A percentile compares a stretch with the other conserved stretches of the same genome.
phyloP scores from a whole-genome alignment of 331 rosid species.

The Rosa hybrid region DNA sequence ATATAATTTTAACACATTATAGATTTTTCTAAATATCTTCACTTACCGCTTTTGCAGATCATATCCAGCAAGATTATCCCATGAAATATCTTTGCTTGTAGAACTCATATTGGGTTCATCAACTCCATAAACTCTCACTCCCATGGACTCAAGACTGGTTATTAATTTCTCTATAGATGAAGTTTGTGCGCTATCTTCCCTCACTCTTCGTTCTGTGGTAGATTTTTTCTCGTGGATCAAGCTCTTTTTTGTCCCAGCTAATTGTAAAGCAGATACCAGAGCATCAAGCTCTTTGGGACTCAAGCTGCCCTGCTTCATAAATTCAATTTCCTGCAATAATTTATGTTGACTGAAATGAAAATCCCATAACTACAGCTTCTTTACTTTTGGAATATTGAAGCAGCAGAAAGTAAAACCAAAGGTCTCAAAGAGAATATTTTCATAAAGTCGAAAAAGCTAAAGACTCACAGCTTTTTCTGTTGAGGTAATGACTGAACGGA shows the following conservation, averaged over 20 bases:
- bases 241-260: conserved; percentile 61
- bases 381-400: conserved; percentile 7
- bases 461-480: conserved; percentile 74
- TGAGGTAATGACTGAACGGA: conserved; percentile 60
- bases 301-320: conserved; percentile 70
- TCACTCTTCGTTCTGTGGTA: conserved; percentile 42
- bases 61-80: conserved; percentile 97
- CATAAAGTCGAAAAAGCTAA: conserved; percentile 11
- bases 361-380: conserved; percentile 3
- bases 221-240: conserved; percentile 30
- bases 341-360: conserved; percentile 17
- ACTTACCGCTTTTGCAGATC: conserved; percentile 81
- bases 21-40: not conserved
- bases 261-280: conserved; percentile 67
- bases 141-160: conserved; percentile 83
- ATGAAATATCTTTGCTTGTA: conserved; percentile 53
- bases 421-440: not conserved
- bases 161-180: conserved; percentile 66
- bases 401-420: conserved; percentile 20
- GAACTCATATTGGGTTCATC: conserved; percentile 40
- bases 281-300: conserved; percentile 76
- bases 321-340: conserved; percentile 80
- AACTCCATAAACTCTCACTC: conserved; percentile 76
- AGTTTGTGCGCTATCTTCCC: conserved; percentile 43
- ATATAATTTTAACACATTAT: not conserved